Percentiles rank a stretch among this genome's conserved stretches.
Evolutionary conservation across 176 grass and related monocot species (phyloP).

Genomic region (Typha latifolia): DNA sequence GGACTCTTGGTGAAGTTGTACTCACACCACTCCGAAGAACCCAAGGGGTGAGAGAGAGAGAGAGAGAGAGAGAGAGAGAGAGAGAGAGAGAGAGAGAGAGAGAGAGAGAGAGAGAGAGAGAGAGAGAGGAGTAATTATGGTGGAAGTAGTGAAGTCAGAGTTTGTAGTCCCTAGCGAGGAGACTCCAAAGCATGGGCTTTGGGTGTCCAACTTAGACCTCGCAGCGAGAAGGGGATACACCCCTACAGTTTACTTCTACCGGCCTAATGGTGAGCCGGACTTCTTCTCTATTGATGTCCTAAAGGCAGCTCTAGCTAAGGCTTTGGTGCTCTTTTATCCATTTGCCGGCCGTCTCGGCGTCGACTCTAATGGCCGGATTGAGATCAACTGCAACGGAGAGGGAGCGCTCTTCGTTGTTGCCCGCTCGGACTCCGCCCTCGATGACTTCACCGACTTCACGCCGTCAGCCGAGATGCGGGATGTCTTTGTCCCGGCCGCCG

Average conservation of each 20-base stretch:
- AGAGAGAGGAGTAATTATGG: neutral
- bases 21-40: no score
- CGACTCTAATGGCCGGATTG: slow-evolving; percentile 12
- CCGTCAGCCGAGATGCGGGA: slow-evolving; percentile 26
- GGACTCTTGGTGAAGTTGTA: no score
- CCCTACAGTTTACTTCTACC: slow-evolving; percentile 53
- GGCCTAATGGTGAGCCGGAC: neutral
- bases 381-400: slow-evolving; percentile 38
- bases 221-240: slow-evolving; percentile 36
- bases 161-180: slow-evolving; percentile 32
- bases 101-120: no score
- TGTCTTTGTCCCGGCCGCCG: slow-evolving; percentile 28
- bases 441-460: slow-evolving; percentile 31
- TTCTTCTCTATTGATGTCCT: slow-evolving; percentile 40
- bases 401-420: slow-evolving; percentile 50
- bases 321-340: slow-evolving; percentile 44
- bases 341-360: slow-evolving; percentile 41
- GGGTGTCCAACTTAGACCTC: slow-evolving; percentile 65
- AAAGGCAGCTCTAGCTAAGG: slow-evolving; percentile 25
- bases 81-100: no score
- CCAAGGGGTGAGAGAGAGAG: no score
- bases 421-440: slow-evolving; percentile 9
- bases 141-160: slow-evolving; percentile 34
- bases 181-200: slow-evolving; percentile 36
- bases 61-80: no score